Percentiles rank a stretch among this genome's conserved stretches.
phyloP scores from a whole-genome alignment of 495 filamentous ascomycete genomes.

The Alectoria sarmentosa region DNA sequence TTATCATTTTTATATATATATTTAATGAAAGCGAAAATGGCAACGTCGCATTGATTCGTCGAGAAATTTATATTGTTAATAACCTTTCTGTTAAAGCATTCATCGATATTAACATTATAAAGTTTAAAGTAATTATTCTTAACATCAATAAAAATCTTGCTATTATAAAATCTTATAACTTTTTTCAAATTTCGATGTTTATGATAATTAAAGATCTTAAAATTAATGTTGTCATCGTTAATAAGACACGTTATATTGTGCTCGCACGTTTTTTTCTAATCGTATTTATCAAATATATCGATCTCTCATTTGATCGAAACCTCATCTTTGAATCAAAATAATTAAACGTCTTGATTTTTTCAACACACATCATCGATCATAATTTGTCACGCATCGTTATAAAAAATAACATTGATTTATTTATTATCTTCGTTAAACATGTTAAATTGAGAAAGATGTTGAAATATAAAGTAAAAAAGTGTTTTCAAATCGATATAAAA shows the following conservation, averaged over 20 bases:
- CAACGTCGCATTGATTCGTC: no score
- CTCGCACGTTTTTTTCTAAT: no score
- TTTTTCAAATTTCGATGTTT: no score
- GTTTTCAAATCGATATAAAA: no score
- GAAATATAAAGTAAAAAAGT: no score
- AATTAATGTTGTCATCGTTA: neutral
- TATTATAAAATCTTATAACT: neutral
- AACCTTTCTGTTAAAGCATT: neutral
- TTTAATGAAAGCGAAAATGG: no score
- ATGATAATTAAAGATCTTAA: neutral
- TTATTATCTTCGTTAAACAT: neutral
- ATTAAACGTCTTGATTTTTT: no score
- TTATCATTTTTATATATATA: neutral
- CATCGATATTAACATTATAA: neutral
- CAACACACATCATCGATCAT: neutral
- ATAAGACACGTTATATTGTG: neutral
- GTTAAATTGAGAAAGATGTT: no score
- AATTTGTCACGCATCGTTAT: neutral
- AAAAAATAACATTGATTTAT: neutral
- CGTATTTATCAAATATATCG: no score
- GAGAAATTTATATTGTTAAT: neutral
- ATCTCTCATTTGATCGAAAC: no score
- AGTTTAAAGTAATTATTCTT: neutral
- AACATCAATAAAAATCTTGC: neutral
- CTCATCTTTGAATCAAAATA: no score